Conservation (phyloP, 78 protist species). For the Mastigamoeba balamuthi region DNA sequence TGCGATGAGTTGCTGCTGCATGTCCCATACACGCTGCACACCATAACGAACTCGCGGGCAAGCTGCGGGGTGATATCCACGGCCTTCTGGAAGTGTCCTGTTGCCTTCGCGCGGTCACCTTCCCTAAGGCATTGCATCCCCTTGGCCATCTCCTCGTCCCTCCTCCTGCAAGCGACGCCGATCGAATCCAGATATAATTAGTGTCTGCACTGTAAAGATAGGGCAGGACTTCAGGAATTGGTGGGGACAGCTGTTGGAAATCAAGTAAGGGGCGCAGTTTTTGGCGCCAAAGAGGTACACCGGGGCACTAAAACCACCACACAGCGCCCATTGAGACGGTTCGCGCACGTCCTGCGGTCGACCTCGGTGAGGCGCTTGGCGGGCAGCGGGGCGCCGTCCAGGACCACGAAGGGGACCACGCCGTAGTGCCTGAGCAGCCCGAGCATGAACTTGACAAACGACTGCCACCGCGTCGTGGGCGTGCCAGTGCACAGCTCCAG, state of each 20-base stretch:
- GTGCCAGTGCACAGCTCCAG: constrained; percentile 39
- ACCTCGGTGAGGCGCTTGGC: constrained; percentile 62
- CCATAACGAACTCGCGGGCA: constrained; percentile 43
- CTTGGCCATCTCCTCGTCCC: constrained; percentile 13
- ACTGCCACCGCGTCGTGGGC: constrained; percentile 32
- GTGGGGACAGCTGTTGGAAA: not conserved
- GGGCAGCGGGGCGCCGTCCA: constrained; percentile 81
- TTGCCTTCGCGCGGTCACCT: constrained; percentile 34
- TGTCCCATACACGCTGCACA: not conserved
- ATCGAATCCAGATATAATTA: no score
- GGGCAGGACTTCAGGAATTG: no score
- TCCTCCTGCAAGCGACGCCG: no score
- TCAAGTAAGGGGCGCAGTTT: not conserved
- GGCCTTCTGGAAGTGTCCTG: constrained; percentile 23
- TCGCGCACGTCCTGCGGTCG: constrained; percentile 23
- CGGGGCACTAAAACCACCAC: no score
- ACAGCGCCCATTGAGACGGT: no score
- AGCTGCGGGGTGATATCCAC: constrained; percentile 69
- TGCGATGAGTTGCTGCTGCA: no score
- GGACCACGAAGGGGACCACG: constrained; percentile 70
- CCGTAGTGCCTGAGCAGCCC: constrained; percentile 23
- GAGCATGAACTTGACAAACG: not conserved
- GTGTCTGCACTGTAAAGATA: no score
- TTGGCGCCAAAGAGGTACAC: no score
- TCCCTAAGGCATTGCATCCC: constrained; percentile 13